Evolutionary conservation across 1,284 basidiomycete genomes (phyloP), one percentile per base, ranked within the genome.

Genomic region (Ceratobasidium sp.): DNA sequence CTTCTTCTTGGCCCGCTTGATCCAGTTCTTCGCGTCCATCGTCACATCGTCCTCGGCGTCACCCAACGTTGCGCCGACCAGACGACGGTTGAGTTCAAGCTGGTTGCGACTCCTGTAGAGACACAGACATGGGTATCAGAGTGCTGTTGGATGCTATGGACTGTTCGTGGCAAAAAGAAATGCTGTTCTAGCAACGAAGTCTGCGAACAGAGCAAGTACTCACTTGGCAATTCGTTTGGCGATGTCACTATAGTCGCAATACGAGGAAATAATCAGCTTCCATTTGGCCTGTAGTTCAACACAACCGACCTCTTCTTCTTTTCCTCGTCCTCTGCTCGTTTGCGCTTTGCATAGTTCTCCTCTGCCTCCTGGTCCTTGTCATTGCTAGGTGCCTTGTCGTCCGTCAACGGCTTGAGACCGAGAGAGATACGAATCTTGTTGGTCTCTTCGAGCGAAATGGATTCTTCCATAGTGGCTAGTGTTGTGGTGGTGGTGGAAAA

Each of bases 361-460:
- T 94, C 92, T 8, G 94, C 94, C 74, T 88, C 82, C 76, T 89
- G 86, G 71, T 95, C 93, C 74, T 87, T 87, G 75, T 86, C 85
- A 76, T 88, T 82, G 12, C 82, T 82, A 6, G 89, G 87, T 29
- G 79, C 83, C 56, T 82, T 81, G 75, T 92, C 90, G 73, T 92
- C 93, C 3, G 89, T 90, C 69, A 99, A 86, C 40, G 96, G 96
- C 78, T 95, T 94, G 72, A 99, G 88, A 75, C 97, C 97, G 50
- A 98, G 86, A 7, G 89, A 91, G 72, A 97, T 87, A 82, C 97
- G 94, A 77, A 98, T 93, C 80, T 92, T 94, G 85, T 98, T 98
- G 67, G 96, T 98, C 85, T 99, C 97, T 78, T 98, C 96, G 77
- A 99, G 86, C 74, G 92, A 90, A 77, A 97, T 90, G 77, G 91